Percentiles rank a stretch among this genome's conserved stretches.
phyloP scores from a whole-genome alignment of 768 basidiomycete species.

The Mycena latifolia region DNA sequence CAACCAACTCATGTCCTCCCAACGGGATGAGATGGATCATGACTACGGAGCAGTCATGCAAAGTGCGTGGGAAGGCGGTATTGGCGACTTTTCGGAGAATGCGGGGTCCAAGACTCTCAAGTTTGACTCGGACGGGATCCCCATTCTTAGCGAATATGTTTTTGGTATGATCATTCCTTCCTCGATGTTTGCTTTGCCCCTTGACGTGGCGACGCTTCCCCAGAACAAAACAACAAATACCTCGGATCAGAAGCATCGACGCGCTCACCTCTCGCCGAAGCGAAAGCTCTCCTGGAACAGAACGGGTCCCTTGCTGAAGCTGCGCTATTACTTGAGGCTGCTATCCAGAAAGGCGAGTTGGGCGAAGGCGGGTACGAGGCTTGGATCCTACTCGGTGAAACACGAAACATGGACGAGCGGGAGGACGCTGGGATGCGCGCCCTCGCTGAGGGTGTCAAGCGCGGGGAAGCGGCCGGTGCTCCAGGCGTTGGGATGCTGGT shows the following conservation, averaged over 20 bases:
- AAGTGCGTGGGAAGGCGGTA: conserved; percentile 70
- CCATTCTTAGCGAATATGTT: conserved; percentile 75
- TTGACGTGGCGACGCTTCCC: conserved; percentile 15
- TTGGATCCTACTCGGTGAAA: conserved; percentile 94
- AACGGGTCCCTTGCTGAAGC: conserved; percentile 93
- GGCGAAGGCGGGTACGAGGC: conserved; percentile 89
- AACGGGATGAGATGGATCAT: conserved; percentile 74
- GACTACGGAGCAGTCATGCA: conserved; percentile 76
- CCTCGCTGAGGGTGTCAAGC: conserved; percentile 76
- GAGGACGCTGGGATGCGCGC: conserved; percentile 88
- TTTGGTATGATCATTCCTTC: conserved; percentile 70
- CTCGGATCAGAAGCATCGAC: conserved; percentile 62
- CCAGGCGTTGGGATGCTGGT: conserved; percentile 82
- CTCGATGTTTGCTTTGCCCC: background rate
- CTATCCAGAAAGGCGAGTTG: conserved; percentile 84
- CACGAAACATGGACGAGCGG: conserved; percentile 90
- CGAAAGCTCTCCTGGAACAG: conserved; percentile 79
- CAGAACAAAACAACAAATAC: conserved; percentile 82
- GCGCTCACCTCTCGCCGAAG: conserved; percentile 72
- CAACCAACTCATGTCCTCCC: conserved; percentile 78
- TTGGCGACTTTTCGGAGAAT: conserved; percentile 57
- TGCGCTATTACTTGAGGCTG: conserved; percentile 89
- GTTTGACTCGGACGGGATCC: conserved; percentile 82
- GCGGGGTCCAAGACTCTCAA: conserved; percentile 50
- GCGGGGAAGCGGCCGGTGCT: conserved; percentile 74